phyloP scores from a whole-genome alignment of 495 filamentous ascomycete genomes.

The Aspergillus homomorphus region DNA sequence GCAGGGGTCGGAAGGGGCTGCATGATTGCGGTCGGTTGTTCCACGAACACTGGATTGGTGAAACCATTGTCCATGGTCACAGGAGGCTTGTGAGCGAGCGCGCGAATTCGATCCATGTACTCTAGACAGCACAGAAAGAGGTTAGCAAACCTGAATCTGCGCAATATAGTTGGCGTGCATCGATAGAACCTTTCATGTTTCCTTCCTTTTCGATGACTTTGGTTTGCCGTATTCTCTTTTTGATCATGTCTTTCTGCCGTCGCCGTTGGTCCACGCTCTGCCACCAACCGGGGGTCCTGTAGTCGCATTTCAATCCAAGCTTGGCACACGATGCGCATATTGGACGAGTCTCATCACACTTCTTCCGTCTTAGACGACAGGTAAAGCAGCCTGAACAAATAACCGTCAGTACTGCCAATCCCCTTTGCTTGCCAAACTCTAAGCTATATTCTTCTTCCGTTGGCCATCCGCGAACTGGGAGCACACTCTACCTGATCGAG shows the following conservation, averaged over 20 bases:
- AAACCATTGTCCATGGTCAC: neutral
- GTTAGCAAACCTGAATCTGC: neutral
- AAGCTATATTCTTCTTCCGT: too few species aligned
- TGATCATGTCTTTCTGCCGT: constrained; percentile 85
- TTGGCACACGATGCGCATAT: constrained; percentile 82
- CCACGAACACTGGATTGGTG: neutral
- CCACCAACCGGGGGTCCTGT: constrained; percentile 95
- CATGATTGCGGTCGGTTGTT: constrained; percentile 1
- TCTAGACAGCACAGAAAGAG: neutral
- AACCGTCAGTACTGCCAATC: too few species aligned
- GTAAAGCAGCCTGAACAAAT: constrained; percentile 80
- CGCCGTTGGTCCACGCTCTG: constrained; percentile 75
- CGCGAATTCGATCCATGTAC: constrained; percentile 7
- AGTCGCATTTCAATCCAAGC: constrained; percentile 80
- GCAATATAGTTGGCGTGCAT: neutral
- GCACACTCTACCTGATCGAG: too few species aligned
- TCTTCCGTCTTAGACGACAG: constrained; percentile 89
- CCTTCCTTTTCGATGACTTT: constrained; percentile 78
- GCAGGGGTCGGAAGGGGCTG: too few species aligned
- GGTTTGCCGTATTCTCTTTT: constrained; percentile 89
- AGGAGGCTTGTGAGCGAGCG: neutral
- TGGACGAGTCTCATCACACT: constrained; percentile 90
- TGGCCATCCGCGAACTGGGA: too few species aligned
- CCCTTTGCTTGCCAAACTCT: too few species aligned
- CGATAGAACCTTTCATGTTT: constrained; percentile 42